Percentiles rank a stretch among this genome's conserved stretches.
These are phyloP conservation scores for Xylariaceae sp. DNA, from an alignment of 2,329 filamentous ascomycete species.

Conservation along the genomic window DNA sequence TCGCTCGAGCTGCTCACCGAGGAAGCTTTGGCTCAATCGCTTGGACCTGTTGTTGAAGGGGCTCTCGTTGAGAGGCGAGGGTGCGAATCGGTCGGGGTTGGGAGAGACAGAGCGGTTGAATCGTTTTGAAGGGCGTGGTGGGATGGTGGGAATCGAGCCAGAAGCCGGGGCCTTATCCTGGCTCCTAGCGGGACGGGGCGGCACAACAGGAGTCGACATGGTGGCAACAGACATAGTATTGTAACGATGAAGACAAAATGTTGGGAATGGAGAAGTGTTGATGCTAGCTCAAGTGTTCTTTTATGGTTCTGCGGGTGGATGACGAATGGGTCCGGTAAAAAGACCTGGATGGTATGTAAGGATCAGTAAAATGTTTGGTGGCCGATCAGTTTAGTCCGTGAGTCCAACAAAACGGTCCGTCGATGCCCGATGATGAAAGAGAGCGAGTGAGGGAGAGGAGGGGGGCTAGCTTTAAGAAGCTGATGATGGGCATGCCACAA, in stretches of 20 bases:
- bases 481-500: too few relatives aligned
- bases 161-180: slow-evolving; percentile 41
- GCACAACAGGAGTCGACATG: slow-evolving; percentile 48
- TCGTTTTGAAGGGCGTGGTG: slow-evolving; percentile 68
- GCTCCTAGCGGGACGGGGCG: slow-evolving; percentile 52
- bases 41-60: slow-evolving; percentile 48
- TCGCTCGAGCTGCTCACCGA: slow-evolving; percentile 49
- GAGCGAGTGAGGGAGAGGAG: too few relatives aligned
- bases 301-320: slow-evolving; percentile 18
- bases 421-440: too few relatives aligned
- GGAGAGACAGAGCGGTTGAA: slow-evolving; percentile 74
- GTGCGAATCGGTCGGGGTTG: slow-evolving; percentile 72
- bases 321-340: slow-evolving; percentile 17
- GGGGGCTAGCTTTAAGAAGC: too few relatives aligned
- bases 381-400: too few relatives aligned
- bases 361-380: slow-evolving; percentile 9
- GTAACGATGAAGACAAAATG: slow-evolving; percentile 9
- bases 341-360: slow-evolving; percentile 15
- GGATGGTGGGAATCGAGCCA: slow-evolving; percentile 61
- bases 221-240: slow-evolving; percentile 47
- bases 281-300: slow-evolving; percentile 21
- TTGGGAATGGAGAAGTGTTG: slow-evolving; percentile 5
- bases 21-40: slow-evolving; percentile 35
- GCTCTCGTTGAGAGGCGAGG: slow-evolving; percentile 77
- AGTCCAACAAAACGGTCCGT: too few relatives aligned